Percentiles rank a stretch among this genome's conserved stretches.
phyloP scores from a whole-genome alignment of 805 yeast genomes.

The Kuraishia capsulata region DNA sequence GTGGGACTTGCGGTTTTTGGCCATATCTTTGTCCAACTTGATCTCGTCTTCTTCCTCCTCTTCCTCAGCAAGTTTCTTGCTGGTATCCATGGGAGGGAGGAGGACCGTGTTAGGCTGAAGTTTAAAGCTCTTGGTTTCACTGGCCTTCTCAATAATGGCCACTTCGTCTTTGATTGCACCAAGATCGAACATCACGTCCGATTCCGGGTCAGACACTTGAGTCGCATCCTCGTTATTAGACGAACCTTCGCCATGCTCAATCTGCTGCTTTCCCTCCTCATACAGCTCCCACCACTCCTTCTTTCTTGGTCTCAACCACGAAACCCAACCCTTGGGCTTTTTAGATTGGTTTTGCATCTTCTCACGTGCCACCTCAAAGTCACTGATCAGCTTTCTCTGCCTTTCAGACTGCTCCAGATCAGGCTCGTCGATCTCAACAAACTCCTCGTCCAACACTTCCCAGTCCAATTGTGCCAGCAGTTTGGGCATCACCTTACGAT shows the following conservation, averaged over 20 bases:
- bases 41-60: constrained; percentile 4
- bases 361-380: constrained; percentile 78
- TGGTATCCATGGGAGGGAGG: constrained; percentile 1
- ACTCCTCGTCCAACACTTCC: constrained; percentile 82
- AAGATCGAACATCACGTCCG: constrained; percentile 33
- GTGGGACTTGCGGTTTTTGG: constrained; percentile 6
- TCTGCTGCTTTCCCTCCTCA: constrained; percentile 28
- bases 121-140: constrained; percentile 11
- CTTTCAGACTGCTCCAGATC: constrained; percentile 82
- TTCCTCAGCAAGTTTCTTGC: constrained; percentile 5
- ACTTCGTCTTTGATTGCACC: constrained; percentile 34
- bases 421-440: constrained; percentile 92
- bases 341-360: constrained; percentile 32
- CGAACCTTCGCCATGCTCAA: constrained; percentile 10
- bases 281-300: constrained; percentile 53
- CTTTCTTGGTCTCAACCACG: constrained; percentile 37
- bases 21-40: constrained; percentile 7
- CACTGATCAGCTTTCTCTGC: constrained; percentile 72
- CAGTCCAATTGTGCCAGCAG: constrained; percentile 61
- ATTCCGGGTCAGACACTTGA: constrained; percentile 13
- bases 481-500: constrained; percentile 87
- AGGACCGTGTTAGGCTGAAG: constrained; percentile 4
- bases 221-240: constrained; percentile 13
- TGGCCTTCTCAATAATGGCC: constrained; percentile 29
- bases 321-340: constrained; percentile 35